Evolutionary conservation across 257 asterid genomes (phyloP).

Genomic region (Penstemon newberryi): DNA sequence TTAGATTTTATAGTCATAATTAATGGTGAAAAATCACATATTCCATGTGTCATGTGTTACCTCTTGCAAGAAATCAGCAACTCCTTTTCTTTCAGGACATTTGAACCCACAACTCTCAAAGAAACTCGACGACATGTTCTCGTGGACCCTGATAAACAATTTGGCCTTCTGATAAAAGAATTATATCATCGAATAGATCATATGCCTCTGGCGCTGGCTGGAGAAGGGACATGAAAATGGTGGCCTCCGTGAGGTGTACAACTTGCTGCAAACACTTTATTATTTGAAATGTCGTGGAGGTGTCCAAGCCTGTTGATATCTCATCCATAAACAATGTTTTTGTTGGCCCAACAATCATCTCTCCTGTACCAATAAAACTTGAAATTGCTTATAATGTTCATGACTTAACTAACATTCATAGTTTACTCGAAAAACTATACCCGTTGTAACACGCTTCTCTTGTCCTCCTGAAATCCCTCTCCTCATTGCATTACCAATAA

Average conservation of each 20-base stretch:
- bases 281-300: conserved; percentile 73
- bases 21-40: no score
- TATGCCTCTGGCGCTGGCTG: conserved; percentile 83
- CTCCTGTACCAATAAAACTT: conserved; percentile 38
- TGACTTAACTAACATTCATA: no score
- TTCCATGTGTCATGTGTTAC: conserved; percentile 20
- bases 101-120: conserved; percentile 63
- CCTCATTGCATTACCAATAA: conserved; percentile 71
- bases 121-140: conserved; percentile 51
- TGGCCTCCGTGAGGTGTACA: conserved; percentile 65
- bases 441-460: conserved; percentile 79
- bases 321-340: conserved; percentile 72
- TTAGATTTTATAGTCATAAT: neutral
- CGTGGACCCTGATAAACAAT: conserved; percentile 71
- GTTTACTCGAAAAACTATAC: conserved; percentile 23
- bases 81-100: conserved; percentile 77
- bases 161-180: conserved; percentile 65
- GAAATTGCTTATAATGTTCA: no score
- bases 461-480: conserved; percentile 88
- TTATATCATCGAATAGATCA: conserved; percentile 67
- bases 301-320: conserved; percentile 77
- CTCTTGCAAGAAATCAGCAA: conserved; percentile 60
- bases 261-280: conserved; percentile 69
- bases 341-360: conserved; percentile 74
- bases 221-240: conserved; percentile 69